phyloP scores from a whole-genome alignment of 108 stramenopile genomes.

The Cyclotella atomus region DNA sequence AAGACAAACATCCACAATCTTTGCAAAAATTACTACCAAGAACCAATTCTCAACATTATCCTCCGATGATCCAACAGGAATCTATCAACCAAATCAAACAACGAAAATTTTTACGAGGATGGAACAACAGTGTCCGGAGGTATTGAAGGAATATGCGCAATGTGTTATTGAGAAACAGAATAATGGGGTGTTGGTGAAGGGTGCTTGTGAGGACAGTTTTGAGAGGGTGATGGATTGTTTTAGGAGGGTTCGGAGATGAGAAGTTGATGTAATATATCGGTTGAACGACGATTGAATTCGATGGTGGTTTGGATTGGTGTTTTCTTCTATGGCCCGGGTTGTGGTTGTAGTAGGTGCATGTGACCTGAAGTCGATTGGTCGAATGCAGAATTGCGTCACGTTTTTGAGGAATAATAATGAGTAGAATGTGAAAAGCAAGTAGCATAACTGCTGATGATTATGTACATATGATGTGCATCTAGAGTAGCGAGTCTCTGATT shows the following conservation, averaged over 20 bases:
- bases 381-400: too few species aligned
- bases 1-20: neutral
- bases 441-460: too few species aligned
- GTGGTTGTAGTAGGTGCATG: too few species aligned
- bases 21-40: neutral
- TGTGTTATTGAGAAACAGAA: conserved; percentile 51
- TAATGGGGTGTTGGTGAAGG: conserved; percentile 35
- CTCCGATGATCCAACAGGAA: neutral
- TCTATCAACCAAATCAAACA: conserved; percentile 48
- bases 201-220: conserved; percentile 39
- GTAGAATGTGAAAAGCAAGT: too few species aligned
- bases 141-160: conserved; percentile 35
- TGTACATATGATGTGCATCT: too few species aligned
- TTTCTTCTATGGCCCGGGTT: too few species aligned
- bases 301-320: too few species aligned
- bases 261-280: neutral
- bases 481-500: too few species aligned
- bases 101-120: conserved; percentile 38
- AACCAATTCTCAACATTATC: neutral
- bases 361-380: too few species aligned
- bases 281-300: too few species aligned
- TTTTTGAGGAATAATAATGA: too few species aligned
- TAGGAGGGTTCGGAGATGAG: conserved; percentile 11
- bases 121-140: conserved; percentile 43
- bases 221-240: conserved; percentile 44